Conservation (phyloP, 2,329 filamentous ascomycete species). For the Fusarium devonianum region DNA sequence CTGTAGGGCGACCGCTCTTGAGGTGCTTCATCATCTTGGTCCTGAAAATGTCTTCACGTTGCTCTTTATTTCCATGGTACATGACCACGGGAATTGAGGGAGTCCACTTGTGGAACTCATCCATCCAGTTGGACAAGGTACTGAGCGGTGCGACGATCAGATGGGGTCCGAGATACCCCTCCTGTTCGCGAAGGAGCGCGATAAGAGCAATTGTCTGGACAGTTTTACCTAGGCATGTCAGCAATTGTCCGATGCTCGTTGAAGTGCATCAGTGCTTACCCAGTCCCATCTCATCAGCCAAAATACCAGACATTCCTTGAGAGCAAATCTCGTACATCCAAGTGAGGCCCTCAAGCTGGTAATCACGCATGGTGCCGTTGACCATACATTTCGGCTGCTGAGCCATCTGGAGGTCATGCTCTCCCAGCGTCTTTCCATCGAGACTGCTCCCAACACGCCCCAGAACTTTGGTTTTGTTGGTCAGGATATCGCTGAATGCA, state of each 20-base stretch:
- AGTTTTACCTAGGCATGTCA: slow-evolving; percentile 72
- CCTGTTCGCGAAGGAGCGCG: slow-evolving; percentile 85
- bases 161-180: slow-evolving; percentile 84
- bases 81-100: slow-evolving; percentile 87
- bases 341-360: slow-evolving; percentile 91
- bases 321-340: slow-evolving; percentile 87
- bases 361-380: slow-evolving; percentile 90
- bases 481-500: slow-evolving; percentile 68
- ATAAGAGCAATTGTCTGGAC: slow-evolving; percentile 89
- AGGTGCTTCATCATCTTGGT: slow-evolving; percentile 76
- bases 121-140: slow-evolving; percentile 94
- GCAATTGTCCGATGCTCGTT: not conserved
- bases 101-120: slow-evolving; percentile 91
- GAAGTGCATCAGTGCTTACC: slow-evolving; percentile 48
- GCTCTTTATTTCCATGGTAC: slow-evolving; percentile 84
- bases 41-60: slow-evolving; percentile 78
- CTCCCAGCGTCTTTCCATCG: slow-evolving; percentile 65
- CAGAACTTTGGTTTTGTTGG: slow-evolving; percentile 68
- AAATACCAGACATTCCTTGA: slow-evolving; percentile 88
- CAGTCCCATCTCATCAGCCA: slow-evolving; percentile 94
- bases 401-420: slow-evolving; percentile 78
- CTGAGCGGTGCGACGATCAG: slow-evolving; percentile 89
- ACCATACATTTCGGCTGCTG: slow-evolving; percentile 85
- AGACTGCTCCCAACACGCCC: slow-evolving; percentile 68
- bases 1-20: slow-evolving; percentile 62